Percentiles rank a stretch among this genome's conserved stretches.
Evolutionary conservation across 2,329 filamentous ascomycete species (phyloP).

Genomic region (Colletotrichum godetiae): DNA sequence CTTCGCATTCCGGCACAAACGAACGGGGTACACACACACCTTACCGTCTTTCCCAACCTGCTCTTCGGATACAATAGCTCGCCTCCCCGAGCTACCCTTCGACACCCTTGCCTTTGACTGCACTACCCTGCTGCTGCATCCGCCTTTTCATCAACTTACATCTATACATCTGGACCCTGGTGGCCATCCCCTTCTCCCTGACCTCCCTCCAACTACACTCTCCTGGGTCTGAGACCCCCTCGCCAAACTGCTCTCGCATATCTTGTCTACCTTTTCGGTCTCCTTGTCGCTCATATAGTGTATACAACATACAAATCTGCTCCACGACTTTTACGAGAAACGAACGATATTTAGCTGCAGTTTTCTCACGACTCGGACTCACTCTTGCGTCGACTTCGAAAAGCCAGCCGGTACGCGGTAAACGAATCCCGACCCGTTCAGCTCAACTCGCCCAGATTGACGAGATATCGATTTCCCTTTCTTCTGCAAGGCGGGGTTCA

Average conservation of each 20-base stretch:
- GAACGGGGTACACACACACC: not conserved
- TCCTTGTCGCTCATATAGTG: not conserved
- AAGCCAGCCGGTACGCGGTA: not conserved
- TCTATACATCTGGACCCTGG: constrained; percentile 31
- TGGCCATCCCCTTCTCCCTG: constrained; percentile 2
- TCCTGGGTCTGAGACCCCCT: not conserved
- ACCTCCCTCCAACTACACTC: not conserved
- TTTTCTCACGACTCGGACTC: not conserved
- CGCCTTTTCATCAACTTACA: constrained; percentile 11
- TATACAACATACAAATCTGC: not conserved
- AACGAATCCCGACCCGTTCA: not conserved
- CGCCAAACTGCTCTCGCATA: not conserved
- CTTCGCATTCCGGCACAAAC: constrained; percentile 6
- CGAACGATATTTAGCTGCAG: not conserved
- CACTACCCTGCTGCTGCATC: constrained; percentile 8
- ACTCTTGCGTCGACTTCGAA: not conserved
- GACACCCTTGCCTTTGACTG: not conserved
- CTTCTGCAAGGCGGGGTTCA: constrained; percentile 6
- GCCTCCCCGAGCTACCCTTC: not conserved
- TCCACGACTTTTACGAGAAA: not conserved
- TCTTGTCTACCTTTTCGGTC: not conserved
- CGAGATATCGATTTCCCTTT: not conserved
- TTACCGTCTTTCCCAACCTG: not conserved
- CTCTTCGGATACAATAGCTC: not conserved
- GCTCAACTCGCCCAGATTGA: not conserved